phyloP scores from a whole-genome alignment of 2,329 filamentous ascomycete species.

The Colletotrichum sp. region DNA sequence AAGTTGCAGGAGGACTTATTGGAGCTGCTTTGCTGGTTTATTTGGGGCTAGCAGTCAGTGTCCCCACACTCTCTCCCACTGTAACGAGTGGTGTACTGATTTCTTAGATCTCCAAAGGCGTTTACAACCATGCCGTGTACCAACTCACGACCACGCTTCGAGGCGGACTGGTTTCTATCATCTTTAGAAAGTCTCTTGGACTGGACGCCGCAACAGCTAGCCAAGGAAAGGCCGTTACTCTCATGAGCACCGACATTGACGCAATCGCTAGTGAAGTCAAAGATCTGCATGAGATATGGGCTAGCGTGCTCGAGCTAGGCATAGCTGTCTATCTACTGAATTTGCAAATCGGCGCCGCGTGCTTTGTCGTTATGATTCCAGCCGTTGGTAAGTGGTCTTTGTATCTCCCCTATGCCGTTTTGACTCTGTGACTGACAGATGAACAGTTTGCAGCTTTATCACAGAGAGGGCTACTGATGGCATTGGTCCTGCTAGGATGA shows the following conservation, averaged over 20 bases:
- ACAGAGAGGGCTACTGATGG: background rate
- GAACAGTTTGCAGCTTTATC: background rate
- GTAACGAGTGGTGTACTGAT: background rate
- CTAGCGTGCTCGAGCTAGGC: constrained; percentile 22
- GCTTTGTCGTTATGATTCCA: constrained; percentile 41
- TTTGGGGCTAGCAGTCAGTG: constrained; percentile 21
- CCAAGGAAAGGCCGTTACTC: constrained; percentile 17
- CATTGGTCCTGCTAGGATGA: background rate
- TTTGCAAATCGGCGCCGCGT: constrained; percentile 22
- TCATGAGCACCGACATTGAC: constrained; percentile 22
- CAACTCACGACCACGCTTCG: constrained; percentile 26
- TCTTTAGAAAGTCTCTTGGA: constrained; percentile 24
- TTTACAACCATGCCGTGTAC: constrained; percentile 22
- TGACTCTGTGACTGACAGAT: background rate
- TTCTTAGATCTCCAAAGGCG: background rate
- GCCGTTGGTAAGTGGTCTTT: constrained; percentile 30
- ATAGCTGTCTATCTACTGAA: constrained; percentile 22
- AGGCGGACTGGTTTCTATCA: constrained; percentile 20
- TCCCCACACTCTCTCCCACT: background rate
- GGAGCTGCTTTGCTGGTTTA: constrained; percentile 24
- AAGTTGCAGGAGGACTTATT: background rate
- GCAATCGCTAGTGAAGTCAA: constrained; percentile 17
- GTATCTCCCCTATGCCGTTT: too few relatives aligned
- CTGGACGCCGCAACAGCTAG: constrained; percentile 11
- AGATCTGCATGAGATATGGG: constrained; percentile 24